Evolutionary conservation across 2,329 filamentous ascomycete genomes (phyloP).

Genomic region (Trichoderma aggressivum): DNA sequence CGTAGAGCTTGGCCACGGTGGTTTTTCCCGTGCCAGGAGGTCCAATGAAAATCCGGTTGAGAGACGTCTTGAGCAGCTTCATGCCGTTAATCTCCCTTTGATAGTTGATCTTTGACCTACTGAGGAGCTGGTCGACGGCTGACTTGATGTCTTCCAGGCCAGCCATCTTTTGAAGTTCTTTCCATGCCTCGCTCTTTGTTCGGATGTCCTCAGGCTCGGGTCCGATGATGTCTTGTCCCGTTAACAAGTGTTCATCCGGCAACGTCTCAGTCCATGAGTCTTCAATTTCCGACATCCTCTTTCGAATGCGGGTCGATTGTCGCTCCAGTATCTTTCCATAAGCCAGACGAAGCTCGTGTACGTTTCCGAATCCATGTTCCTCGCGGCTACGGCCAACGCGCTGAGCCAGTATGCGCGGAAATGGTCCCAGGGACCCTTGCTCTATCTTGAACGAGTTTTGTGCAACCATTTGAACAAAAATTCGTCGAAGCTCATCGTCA

Average conservation of each 20-base stretch:
- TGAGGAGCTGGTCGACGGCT: neutral
- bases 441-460: neutral
- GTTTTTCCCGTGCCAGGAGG: slow-evolving; percentile 70
- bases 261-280: neutral
- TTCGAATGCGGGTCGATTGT: neutral
- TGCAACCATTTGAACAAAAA: neutral
- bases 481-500: neutral
- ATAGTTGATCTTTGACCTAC: neutral
- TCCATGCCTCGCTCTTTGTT: neutral
- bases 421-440: neutral
- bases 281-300: neutral
- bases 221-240: neutral
- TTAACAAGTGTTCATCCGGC: neutral
- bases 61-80: slow-evolving; percentile 46
- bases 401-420: neutral
- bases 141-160: neutral
- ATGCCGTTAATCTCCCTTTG: neutral
- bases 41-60: slow-evolving; percentile 67
- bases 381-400: neutral
- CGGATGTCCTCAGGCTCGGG: neutral
- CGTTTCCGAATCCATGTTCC: neutral
- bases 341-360: neutral
- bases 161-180: neutral
- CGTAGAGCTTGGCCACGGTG: slow-evolving; percentile 67
- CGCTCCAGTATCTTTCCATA: neutral